Evolutionary conservation across 148 eudicot genomes (phyloP).

Genomic region (Pouteria glomerata): DNA sequence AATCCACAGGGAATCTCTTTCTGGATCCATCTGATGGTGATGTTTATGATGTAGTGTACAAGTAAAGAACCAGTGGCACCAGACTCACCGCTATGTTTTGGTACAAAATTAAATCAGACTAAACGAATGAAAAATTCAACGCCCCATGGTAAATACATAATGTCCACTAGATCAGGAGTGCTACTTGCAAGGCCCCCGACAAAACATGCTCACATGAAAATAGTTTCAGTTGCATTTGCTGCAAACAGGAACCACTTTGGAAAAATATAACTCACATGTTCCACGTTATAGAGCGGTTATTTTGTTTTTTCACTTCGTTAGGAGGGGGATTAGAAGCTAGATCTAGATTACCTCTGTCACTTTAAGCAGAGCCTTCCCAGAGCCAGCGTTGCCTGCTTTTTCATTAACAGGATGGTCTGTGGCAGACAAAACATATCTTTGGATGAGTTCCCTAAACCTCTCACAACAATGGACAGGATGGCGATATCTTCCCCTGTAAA

Average conservation of each 20-base stretch:
- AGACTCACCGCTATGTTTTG: not conserved
- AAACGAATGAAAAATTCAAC: too few relatives aligned
- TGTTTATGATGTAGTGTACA: not conserved
- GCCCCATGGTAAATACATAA: too few relatives aligned
- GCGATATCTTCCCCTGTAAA: constrained; percentile 78
- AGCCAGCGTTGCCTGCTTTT: constrained; percentile 45
- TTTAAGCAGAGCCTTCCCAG: constrained; percentile 68
- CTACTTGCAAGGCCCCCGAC: too few relatives aligned
- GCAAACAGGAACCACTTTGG: too few relatives aligned
- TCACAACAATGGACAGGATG: constrained; percentile 90
- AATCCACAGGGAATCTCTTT: not conserved
- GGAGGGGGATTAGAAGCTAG: not conserved
- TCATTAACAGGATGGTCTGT: constrained; percentile 57
- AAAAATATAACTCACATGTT: too few relatives aligned
- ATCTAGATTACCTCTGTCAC: constrained; percentile 82
- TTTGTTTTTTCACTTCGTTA: not conserved
- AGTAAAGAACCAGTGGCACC: not conserved
- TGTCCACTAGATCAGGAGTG: too few relatives aligned
- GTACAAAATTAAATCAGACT: too few relatives aligned
- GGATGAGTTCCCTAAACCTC: constrained; percentile 88
- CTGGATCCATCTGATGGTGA: too few relatives aligned
- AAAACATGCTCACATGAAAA: too few relatives aligned
- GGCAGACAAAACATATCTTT: constrained; percentile 58
- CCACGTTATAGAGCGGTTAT: not conserved
- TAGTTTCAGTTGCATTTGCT: too few relatives aligned